Conservation (phyloP, 352 stramenopile species). For the Globisporangium barbulae region DNA sequence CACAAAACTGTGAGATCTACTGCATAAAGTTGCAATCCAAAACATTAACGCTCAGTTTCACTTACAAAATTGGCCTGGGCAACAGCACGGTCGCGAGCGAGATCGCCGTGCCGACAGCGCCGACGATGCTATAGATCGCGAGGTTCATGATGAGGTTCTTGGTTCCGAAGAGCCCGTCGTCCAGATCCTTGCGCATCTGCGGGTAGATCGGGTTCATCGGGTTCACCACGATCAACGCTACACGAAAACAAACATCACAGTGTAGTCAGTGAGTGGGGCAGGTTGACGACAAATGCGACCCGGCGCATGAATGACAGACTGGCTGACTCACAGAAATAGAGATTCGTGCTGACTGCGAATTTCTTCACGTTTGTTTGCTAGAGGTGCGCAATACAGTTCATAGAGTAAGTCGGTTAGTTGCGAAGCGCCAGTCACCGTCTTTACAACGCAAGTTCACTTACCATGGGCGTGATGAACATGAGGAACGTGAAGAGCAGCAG, state of each 20-base stretch:
- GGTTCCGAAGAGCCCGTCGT: constrained; percentile 41
- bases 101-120: constrained; percentile 58
- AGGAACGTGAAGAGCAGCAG: constrained; percentile 66
- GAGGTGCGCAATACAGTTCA: constrained; percentile 1
- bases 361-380: constrained; percentile 72
- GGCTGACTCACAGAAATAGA: constrained; percentile 66
- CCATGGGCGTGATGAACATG: constrained; percentile 56
- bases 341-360: constrained; percentile 69
- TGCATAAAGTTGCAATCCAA: background rate
- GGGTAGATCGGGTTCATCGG: constrained; percentile 63
- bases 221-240: constrained; percentile 58
- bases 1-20: constrained; percentile 11
- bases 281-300: background rate
- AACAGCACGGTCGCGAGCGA: constrained; percentile 53
- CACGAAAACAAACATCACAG: background rate
- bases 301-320: background rate
- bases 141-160: constrained; percentile 63
- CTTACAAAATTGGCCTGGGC: constrained; percentile 63
- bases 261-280: background rate
- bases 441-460: constrained; percentile 22
- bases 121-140: constrained; percentile 62
- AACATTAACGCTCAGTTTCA: background rate
- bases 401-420: background rate
- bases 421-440: constrained; percentile 4
- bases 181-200: constrained; percentile 44